Percentiles rank a stretch among this genome's conserved stretches.
Evolutionary conservation across 176 grass and related monocot genomes (phyloP).

Genomic region (Oryza rufipogon): DNA sequence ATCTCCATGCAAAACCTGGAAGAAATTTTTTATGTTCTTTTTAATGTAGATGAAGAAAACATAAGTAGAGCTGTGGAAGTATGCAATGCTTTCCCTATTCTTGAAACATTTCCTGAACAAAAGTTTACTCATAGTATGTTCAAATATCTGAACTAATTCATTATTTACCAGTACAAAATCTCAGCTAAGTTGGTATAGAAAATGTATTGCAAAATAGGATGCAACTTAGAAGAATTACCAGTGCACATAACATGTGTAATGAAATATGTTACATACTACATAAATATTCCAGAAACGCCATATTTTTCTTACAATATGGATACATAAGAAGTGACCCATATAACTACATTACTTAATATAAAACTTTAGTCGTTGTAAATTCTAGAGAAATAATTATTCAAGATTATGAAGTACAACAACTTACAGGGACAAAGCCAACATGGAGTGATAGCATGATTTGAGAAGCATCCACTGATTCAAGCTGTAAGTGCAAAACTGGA

Average conservation of each 20-base stretch:
- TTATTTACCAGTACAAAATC: constrained; percentile 25
- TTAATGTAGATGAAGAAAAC: constrained; percentile 7
- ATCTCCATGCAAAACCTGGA: constrained; percentile 94
- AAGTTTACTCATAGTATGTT: not conserved
- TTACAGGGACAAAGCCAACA: constrained; percentile 92
- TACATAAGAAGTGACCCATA: not conserved
- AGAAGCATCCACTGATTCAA: constrained; percentile 74
- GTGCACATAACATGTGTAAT: not conserved
- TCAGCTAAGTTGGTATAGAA: constrained; percentile 12
- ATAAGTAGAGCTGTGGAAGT: not conserved
- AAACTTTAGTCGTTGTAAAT: not conserved
- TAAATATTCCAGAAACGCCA: not conserved
- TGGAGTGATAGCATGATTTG: constrained; percentile 66
- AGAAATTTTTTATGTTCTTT: constrained; percentile 6
- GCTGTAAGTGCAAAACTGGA: constrained; percentile 53
- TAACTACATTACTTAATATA: constrained; percentile 19
- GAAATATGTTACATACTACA: constrained; percentile 16
- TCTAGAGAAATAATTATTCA: constrained; percentile 4
- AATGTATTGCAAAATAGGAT: not conserved
- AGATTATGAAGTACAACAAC: constrained; percentile 37
- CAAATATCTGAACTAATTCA: constrained; percentile 1
- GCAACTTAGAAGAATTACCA: not conserved
- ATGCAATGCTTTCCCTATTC: constrained; percentile 1
- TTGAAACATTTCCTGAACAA: not conserved
- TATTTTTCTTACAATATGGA: not conserved